Base-by-base conservation (phyloP, 306 rosid genomes). In the Cucurbita argyrosperma region DNA sequence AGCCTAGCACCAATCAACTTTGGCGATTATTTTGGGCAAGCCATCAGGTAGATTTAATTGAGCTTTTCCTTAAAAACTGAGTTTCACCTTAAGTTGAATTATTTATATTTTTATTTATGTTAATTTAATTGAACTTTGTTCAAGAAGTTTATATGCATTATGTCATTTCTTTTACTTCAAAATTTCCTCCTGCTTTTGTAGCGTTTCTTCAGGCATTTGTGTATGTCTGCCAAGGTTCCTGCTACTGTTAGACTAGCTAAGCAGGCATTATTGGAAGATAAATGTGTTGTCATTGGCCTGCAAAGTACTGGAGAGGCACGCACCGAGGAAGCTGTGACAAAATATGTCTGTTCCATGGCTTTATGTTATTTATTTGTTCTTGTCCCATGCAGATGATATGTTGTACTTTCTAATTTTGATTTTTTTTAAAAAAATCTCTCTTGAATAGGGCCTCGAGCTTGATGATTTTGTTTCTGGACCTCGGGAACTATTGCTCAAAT, bases 271-370 rank as follows among this genome's bases (percentile, higher is more conserved):
- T 66, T 18, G 75, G 88, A 88, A 59, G 90, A 83, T 66, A 94
- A 94, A 62, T 85, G 96, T 88, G 96, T 94, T 74, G 99, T 94
- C 60, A 82, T 94, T 84, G 99, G 99, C 76, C 96, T 94, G 86
- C 99, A 94, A 90, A 94, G 99, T 81, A 94, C 99, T 11, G 99
- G 99, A 81, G 99, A 94, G 85, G 97, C 99, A 21, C 86, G 99
- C 82, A 94, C 96, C 11, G 99, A 94, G 87, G 99, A 94, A 81
- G 97, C 97, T 75, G 92, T 94, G 77, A 88, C 92, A 79, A 94
- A 91, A 94, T 94, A 94, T 82, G 99, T 94, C 83, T 45, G 97
- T 86, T 38, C 59, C 77, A 72, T 67, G 66, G 66, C 63, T 79
- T 79, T 73, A 52, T 80, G 57, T 67, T n/a, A 13, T 80, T 30